Evolutionary conservation across 148 eudicot species (phyloP).

Genomic region (Selenicereus undatus): DNA sequence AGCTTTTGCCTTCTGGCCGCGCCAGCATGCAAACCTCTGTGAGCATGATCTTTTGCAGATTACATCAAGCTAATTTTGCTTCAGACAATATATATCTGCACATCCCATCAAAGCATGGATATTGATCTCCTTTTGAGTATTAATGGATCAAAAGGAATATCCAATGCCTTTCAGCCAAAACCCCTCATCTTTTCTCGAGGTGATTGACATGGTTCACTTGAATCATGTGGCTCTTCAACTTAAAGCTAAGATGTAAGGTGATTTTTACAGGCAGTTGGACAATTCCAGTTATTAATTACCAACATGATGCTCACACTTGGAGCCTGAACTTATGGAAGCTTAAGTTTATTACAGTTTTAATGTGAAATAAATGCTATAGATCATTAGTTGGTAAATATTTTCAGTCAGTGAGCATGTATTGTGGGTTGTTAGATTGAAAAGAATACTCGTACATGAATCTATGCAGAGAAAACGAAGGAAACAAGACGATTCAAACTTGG

Average conservation of each 20-base stretch:
- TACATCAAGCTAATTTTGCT: background rate
- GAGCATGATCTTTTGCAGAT: background rate
- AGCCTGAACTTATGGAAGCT: too few species aligned
- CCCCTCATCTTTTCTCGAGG: background rate
- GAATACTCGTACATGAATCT: slow-evolving; percentile 4
- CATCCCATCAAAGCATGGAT: background rate
- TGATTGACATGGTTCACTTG: background rate
- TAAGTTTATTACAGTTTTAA: too few species aligned
- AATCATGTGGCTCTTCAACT: background rate
- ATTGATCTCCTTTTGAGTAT: background rate
- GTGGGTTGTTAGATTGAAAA: background rate
- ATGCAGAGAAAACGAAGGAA: slow-evolving; percentile 43
- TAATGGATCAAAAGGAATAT: background rate
- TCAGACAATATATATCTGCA: background rate
- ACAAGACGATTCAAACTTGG: slow-evolving; percentile 35
- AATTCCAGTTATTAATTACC: background rate
- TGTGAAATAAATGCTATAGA: background rate
- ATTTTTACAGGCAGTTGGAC: background rate
- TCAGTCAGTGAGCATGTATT: background rate
- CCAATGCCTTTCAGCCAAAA: background rate
- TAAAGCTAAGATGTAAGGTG: background rate
- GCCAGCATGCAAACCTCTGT: background rate
- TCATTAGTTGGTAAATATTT: background rate
- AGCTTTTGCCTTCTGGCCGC: background rate
- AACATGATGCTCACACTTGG: too few species aligned